Evolutionary conservation across 176 grass and related monocot species (phyloP), one percentile per base, ranked within the genome.

Genomic region (Ensete glaucum): DNA sequence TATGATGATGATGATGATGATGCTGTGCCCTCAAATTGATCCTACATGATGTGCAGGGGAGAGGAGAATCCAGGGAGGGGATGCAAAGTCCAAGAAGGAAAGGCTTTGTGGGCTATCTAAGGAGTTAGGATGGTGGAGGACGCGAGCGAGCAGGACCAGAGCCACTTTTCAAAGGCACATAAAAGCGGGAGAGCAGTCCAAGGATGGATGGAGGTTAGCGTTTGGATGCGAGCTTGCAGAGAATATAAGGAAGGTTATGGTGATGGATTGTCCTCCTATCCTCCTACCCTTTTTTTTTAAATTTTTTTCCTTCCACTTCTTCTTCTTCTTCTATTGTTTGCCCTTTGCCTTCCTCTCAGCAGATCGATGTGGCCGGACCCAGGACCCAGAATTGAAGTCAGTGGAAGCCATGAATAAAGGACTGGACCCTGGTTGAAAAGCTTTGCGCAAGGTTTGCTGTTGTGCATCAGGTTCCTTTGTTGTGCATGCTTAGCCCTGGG

Each of bases 11-110:
- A n/a, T 70, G 21, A 62, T 73, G 78, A 58, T 43, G 34, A 43
- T 70, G 21, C 34, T 71, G 19, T 59, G 77, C 67, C 77, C n/a
- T 59, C 54, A 52, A 19, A 62, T 71, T 29, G 78, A 29, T 73
- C 15, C 50, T 52, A 57, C 49, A 62, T 73, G 69, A 73, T 73
- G 49, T 20, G 16, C 29, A 20, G 34, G 49, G 49, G 78, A 64
- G 69, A 58, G 58, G 48, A 53, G 78, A 80, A 80, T 80, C 78
- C 54, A 27, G n/a, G 8, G 50, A 57, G 49, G 56, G n/a, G 50
- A 21, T 73, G 78, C 69, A 63, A 80, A 73, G 13, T 72, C 78
- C 78, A 80, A 80, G 78, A 53, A 10, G 57, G 55, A 80, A 80
- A 80, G 57, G 56, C 7, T 50, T 50, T 53, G 21, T 58, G 69